Conservation (phyloP, 2,329 filamentous ascomycete genomes). For the Alternaria panax region DNA sequence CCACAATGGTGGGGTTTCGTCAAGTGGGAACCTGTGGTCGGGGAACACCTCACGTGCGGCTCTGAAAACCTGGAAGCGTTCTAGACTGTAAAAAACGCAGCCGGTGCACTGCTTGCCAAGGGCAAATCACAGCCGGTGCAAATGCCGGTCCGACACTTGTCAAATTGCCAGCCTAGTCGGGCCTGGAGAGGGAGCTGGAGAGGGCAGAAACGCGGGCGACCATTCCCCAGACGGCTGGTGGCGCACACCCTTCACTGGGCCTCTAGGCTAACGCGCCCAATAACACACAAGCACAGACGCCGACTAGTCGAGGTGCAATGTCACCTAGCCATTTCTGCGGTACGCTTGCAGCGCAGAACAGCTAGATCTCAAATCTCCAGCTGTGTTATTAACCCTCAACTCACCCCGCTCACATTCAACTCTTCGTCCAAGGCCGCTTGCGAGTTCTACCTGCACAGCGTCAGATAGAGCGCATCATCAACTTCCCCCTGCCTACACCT, state of each 20-base stretch:
- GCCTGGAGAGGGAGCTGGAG: slow-evolving; percentile 1
- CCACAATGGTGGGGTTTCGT: slow-evolving; percentile 1
- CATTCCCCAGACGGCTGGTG: slow-evolving; percentile 1
- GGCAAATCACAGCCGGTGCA: neutral
- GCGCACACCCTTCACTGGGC: neutral
- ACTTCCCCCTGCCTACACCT: neutral
- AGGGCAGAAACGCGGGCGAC: slow-evolving; percentile 1
- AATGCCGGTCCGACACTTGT: slow-evolving; percentile 7
- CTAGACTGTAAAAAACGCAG: neutral
- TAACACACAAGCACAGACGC: neutral
- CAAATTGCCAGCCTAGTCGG: neutral
- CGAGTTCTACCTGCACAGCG: slow-evolving; percentile 4
- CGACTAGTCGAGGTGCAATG: neutral
- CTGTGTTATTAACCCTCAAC: slow-evolving; percentile 2
- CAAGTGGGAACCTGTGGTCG: slow-evolving; percentile 1
- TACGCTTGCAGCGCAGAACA: neutral
- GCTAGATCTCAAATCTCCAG: slow-evolving; percentile 4
- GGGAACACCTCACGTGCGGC: slow-evolving; percentile 4
- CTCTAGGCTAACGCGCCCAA: neutral
- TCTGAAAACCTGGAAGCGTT: slow-evolving; percentile 2
- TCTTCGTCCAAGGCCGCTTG: slow-evolving; percentile 3
- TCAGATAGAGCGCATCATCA: neutral
- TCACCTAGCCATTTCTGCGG: neutral
- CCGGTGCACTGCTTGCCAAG: neutral
- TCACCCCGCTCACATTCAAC: neutral